A percentile compares a stretch with the other conserved stretches of the same genome.
These are phyloP conservation scores for Coniochaeta hoffmannii DNA, from an alignment of 2,329 filamentous ascomycete species.

Conservation along the genomic window DNA sequence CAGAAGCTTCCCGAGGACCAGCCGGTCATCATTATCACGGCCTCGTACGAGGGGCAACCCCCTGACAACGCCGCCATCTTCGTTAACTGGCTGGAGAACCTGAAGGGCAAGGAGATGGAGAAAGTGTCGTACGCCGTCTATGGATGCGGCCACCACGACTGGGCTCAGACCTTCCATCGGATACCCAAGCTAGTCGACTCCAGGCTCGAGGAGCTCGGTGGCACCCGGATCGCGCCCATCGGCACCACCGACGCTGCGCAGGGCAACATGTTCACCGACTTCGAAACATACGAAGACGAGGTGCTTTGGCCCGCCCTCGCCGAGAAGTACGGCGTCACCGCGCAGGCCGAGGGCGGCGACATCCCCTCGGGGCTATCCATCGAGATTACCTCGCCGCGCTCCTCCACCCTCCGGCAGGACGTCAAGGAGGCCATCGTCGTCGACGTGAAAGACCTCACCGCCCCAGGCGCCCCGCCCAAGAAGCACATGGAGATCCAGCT, in stretches of 20 bases:
- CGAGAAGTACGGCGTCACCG: constrained; percentile 27
- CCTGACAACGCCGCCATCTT: constrained; percentile 66
- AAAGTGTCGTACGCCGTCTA: constrained; percentile 61
- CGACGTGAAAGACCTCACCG: constrained; percentile 39
- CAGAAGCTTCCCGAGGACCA: constrained; percentile 51
- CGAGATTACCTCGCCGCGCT: constrained; percentile 44
- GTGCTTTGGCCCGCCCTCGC: constrained; percentile 42
- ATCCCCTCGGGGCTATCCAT: constrained; percentile 28
- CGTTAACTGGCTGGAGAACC: constrained; percentile 54
- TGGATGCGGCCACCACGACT: constrained; percentile 52
- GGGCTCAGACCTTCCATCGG: constrained; percentile 56
- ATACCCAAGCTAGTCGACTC: constrained; percentile 57
- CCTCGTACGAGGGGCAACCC: constrained; percentile 68
- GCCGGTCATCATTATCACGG: constrained; percentile 59
- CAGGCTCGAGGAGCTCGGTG: constrained; percentile 41
- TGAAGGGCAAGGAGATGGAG: constrained; percentile 42
- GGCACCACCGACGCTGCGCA: constrained; percentile 53
- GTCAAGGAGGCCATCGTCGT: constrained; percentile 54
- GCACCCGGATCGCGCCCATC: constrained; percentile 35
- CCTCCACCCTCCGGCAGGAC: constrained; percentile 54
- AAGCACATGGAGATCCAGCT: constrained; percentile 61
- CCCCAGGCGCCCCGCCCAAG: constrained; percentile 32
- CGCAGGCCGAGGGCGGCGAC: constrained; percentile 15
- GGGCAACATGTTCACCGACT: constrained; percentile 59
- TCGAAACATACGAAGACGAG: constrained; percentile 61